These are phyloP conservation scores for Edaphochlamys debaryana DNA, from an alignment of 139 green algal genomes.

Conservation along the genomic window DNA sequence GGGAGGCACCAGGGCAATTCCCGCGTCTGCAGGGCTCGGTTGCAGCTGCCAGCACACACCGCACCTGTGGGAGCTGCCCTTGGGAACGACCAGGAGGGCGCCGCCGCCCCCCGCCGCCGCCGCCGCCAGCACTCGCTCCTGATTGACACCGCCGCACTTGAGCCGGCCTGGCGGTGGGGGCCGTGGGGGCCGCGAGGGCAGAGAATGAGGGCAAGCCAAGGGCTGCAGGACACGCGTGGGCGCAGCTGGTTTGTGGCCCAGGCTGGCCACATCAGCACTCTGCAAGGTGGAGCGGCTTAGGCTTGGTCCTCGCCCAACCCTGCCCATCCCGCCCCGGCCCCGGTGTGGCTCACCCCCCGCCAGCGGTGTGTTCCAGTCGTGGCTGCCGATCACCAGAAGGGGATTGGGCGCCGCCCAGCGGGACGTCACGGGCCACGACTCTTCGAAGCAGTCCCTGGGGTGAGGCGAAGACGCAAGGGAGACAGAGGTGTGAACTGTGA, in stretches of 20 bases:
- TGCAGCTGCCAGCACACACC: too few relatives aligned
- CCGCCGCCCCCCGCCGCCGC: slow-evolving; percentile 35
- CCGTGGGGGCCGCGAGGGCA: too few relatives aligned
- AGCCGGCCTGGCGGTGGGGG: slow-evolving; percentile 61
- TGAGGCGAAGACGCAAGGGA: not conserved
- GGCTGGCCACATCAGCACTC: too few relatives aligned
- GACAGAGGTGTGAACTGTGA: too few relatives aligned
- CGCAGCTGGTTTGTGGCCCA: too few relatives aligned
- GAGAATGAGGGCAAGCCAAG: too few relatives aligned
- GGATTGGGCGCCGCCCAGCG: slow-evolving; percentile 51
- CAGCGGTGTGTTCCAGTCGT: slow-evolving; percentile 76
- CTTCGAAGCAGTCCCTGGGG: slow-evolving; percentile 43
- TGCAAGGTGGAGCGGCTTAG: too few relatives aligned
- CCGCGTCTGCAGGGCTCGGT: too few relatives aligned
- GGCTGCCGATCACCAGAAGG: slow-evolving; percentile 66
- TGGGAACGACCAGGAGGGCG: slow-evolving; percentile 16
- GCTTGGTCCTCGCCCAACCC: too few relatives aligned
- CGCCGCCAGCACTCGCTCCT: slow-evolving; percentile 59
- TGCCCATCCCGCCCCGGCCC: too few relatives aligned
- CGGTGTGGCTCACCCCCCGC: not conserved
- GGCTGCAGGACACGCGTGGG: too few relatives aligned
- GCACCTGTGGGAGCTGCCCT: slow-evolving; percentile 25
- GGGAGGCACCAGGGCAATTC: too few relatives aligned
- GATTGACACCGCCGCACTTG: slow-evolving; percentile 55
- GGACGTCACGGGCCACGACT: slow-evolving; percentile 37